Evolutionary conservation across 345 rosid species (phyloP).

Genomic region (Eucalyptus curtisii): DNA sequence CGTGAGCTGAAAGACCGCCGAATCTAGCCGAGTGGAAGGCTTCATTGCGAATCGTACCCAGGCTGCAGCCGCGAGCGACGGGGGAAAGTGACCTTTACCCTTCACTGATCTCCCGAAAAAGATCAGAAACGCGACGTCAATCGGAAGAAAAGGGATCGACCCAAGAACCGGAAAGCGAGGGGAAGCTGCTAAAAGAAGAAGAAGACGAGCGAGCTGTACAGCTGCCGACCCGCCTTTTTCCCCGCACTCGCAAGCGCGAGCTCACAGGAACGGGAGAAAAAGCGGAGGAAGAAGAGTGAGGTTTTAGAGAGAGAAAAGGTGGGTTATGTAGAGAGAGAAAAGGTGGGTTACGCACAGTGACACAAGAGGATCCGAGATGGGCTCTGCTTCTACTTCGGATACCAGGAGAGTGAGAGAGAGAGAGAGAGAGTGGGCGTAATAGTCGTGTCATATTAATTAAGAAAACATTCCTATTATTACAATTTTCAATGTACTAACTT

Average conservation of each 20-base stretch:
- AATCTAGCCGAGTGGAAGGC: conserved; percentile 72
- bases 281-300: neutral
- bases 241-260: neutral
- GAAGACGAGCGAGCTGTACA: neutral
- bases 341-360: neutral
- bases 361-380: neutral
- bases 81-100: neutral
- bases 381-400: neutral
- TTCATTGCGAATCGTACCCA: conserved; percentile 19
- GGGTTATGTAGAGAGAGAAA: neutral
- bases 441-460: neutral
- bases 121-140: neutral
- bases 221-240: neutral
- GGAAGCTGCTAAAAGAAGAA: neutral
- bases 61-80: neutral
- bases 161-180: neutral
- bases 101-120: neutral
- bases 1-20: conserved; percentile 92
- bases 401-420: neutral
- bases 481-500: neutral
- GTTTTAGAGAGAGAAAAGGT: neutral
- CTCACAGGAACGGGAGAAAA: neutral
- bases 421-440: neutral
- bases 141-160: neutral
- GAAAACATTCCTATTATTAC: neutral